Percentiles rank a stretch among this genome's conserved stretches.
These are phyloP conservation scores for Fraxinus quadrangulata DNA, from an alignment of 257 asterid genomes.

Conservation along the genomic window DNA sequence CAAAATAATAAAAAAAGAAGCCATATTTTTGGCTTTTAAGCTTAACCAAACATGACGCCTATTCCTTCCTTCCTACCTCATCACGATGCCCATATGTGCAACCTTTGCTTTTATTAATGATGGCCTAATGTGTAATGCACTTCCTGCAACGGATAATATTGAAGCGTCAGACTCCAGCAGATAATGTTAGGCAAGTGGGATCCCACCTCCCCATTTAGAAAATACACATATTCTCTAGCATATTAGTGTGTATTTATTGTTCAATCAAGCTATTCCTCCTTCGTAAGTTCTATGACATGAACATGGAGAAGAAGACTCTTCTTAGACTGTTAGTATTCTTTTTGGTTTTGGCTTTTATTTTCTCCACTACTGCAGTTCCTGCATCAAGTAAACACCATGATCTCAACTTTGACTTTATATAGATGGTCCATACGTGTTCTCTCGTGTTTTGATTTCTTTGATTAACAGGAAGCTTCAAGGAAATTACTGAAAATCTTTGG, in stretches of 20 bases:
- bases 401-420: neutral
- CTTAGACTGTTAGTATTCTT: conserved; percentile 26
- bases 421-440: neutral
- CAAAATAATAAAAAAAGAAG: neutral
- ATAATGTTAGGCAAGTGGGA: conserved; percentile 46
- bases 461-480: conserved; percentile 44
- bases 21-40: neutral
- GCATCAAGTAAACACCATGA: conserved; percentile 44
- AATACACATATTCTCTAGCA: neutral
- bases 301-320: conserved; percentile 19
- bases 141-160: neutral
- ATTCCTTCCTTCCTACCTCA: no score
- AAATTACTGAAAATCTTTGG: conserved; percentile 16
- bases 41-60: neutral
- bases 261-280: neutral
- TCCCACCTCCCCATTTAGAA: conserved; percentile 22
- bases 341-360: conserved; percentile 27
- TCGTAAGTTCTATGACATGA: neutral
- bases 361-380: conserved; percentile 38
- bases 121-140: conserved; percentile 7
- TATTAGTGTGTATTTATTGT: neutral
- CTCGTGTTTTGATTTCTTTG: neutral
- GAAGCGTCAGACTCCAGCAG: conserved; percentile 6
- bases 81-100: neutral
- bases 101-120: neutral